phyloP scores from a whole-genome alignment of 2,329 filamentous ascomycete genomes.

The Cadophora sp. region DNA sequence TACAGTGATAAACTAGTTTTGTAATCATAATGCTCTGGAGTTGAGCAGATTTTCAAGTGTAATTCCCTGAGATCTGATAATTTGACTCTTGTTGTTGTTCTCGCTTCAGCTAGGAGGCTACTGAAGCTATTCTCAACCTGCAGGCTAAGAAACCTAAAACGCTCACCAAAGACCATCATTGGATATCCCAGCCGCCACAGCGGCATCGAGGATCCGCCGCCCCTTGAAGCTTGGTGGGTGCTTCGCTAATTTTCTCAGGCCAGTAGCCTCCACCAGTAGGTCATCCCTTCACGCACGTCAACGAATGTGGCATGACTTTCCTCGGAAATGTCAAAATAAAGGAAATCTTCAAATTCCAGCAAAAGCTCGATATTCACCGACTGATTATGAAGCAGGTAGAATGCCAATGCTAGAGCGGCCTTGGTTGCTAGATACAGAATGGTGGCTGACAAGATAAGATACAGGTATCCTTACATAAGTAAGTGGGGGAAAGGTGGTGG shows the following conservation, averaged over 20 bases:
- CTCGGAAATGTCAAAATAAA: not conserved
- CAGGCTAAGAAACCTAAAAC: not conserved
- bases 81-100: not conserved
- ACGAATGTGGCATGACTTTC: not conserved
- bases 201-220: not conserved
- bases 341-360: not conserved
- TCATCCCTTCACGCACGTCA: not conserved
- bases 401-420: not conserved
- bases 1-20: no score
- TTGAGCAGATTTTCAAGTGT: no score
- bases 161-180: not conserved
- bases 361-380: not conserved
- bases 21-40: no score
- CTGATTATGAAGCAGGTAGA: not conserved
- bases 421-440: not conserved
- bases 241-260: not conserved
- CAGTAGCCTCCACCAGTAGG: not conserved
- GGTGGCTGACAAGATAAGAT: slow-evolving; percentile 2
- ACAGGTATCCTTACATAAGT: not conserved
- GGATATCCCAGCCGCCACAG: not conserved
- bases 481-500: slow-evolving; percentile 7
- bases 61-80: no score
- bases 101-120: not conserved
- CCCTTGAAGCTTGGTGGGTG: not conserved
- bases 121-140: not conserved